Base-by-base conservation (phyloP, 2,329 filamentous ascomycete genomes). In the Pyrenophora tritici-repentis region DNA sequence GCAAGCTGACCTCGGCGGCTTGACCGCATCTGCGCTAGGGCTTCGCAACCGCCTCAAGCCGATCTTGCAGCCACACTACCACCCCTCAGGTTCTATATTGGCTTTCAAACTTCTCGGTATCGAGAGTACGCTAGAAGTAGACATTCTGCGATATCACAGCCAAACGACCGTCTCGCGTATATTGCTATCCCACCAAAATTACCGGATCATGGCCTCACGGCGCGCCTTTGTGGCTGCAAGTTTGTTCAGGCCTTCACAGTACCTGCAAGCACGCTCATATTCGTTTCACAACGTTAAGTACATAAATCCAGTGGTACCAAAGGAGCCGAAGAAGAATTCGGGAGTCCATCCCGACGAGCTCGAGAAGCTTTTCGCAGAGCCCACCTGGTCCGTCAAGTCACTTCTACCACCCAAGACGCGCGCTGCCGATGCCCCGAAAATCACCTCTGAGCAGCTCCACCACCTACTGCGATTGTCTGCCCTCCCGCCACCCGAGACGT, bases 401-500 rank as follows among this genome's bases (percentile, higher is more conserved):
- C 84, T 96, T 4, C 79, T 94, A 0, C 84, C 87, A 67, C 53
- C 70, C 1, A 62, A 72, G 38, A 50, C 57, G 2, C 42, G 62
- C 37, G 32, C 73, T n/a, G 37, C 66, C 39, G 55, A 69, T 14
- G 58, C 66, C 1, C 71, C 72, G 33, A 70, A 53, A 49, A 81
- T 95, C 55, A 86, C 87, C 0, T 77, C 85, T 0, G 70, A 83
- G 37, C 86, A 91, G 71, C 82, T 97, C 0, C 85, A 84, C 62
- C 93, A 97, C 72, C 85, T 97, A 8, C 86, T 97, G 31, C 89
- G 90, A 14, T 86, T 97, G 33, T 96, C 92, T 3, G 92, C 93
- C 12, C 86, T 99, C 0, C 91, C 93, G 0, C 81, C 81, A 1
- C 91, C 93, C 0, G 75, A 79, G 14, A 79, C 79, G 2, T 59